phyloP scores from a whole-genome alignment of 2,329 filamentous ascomycete species.

The Talaromyces sp. region DNA sequence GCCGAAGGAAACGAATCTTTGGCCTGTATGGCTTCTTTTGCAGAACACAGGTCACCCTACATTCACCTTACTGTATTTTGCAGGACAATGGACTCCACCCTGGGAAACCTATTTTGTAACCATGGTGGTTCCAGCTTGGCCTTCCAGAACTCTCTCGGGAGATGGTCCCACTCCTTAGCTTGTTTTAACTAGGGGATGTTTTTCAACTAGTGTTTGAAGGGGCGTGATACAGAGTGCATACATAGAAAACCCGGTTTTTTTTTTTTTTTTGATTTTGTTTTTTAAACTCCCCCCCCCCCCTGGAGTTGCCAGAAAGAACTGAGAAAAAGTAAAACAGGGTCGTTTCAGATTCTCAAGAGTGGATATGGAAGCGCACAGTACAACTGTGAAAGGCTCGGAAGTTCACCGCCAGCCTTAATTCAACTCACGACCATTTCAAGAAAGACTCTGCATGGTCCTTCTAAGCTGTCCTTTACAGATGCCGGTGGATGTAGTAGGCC shows the following conservation, averaged over 20 bases:
- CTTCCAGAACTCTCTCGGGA: slow-evolving; percentile 10
- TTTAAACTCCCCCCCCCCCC: too few relatives aligned
- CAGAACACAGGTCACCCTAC: too few relatives aligned
- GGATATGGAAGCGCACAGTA: not conserved
- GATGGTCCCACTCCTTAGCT: slow-evolving; percentile 4
- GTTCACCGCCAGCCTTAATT: not conserved
- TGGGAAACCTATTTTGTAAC: slow-evolving; percentile 12
- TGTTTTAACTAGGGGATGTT: not conserved
- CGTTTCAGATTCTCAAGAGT: not conserved
- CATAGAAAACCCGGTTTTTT: too few relatives aligned
- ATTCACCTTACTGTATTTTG: too few relatives aligned
- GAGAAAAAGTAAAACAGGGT: not conserved
- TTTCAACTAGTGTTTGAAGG: not conserved
- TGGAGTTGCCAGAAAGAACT: too few relatives aligned
- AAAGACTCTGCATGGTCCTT: too few relatives aligned
- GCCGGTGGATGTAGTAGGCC: too few relatives aligned
- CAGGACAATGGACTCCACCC: not conserved
- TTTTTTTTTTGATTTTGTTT: too few relatives aligned
- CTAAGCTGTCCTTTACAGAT: too few relatives aligned
- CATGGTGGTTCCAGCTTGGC: slow-evolving; percentile 18
- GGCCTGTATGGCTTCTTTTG: not conserved
- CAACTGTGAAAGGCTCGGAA: not conserved
- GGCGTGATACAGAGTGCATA: not conserved
- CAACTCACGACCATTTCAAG: too few relatives aligned
- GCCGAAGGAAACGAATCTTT: not conserved